Base-by-base conservation (phyloP, 352 stramenopile species). In the Pythium oligandrum region DNA sequence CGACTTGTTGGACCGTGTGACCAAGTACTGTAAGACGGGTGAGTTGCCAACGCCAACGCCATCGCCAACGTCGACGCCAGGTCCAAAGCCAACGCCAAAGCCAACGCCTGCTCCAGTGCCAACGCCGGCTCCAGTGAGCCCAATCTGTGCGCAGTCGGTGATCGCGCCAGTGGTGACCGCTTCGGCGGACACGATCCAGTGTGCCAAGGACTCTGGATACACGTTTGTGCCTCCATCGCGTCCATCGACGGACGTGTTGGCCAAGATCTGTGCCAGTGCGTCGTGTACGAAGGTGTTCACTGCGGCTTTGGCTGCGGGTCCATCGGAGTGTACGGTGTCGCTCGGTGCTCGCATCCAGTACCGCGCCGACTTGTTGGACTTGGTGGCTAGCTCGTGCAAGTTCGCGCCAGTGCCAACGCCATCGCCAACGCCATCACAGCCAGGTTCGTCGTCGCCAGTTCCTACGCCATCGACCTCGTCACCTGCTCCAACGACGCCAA, bases 221-320 rank as follows among this genome's bases (percentile, higher is more conserved):
- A 30, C 48, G 43, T 66, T 66, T 48, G 48, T 66, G 50, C 53
- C 59, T 7, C 34, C 57, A 48, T 44, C 52, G 47, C 53, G 59
- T 57, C 59, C 53, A 42, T 49, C 53, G 48, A 31, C 30, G n/a
- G 40, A 33, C 2, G 42, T 54, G 48, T 4, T 66, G 53, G 36
- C 35, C 31, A 61, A 61, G 43, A 66, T 66, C 35, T 66, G 59
- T 50, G 58, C 51, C 44, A 60, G 57, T 43, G 40, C 44, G 32
- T 54, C 57, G 46, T 60, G 57, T 58, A 47, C 48, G 11, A 57
- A 57, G 32, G 45, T 58, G 37, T 64, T 64, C 12, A 44, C 37
- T 11, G 44, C 44, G 4, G 57, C 50, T 32, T 38, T 54, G 49
- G 50, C 36, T 32, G 36, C 51, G 30, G 44, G 47, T 44, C 51